A percentile compares a stretch with the other conserved stretches of the same genome.
These are phyloP conservation scores for Leptomonas pyrrhocoris DNA, from an alignment of 208 protist genomes.

Conservation along the genomic window DNA sequence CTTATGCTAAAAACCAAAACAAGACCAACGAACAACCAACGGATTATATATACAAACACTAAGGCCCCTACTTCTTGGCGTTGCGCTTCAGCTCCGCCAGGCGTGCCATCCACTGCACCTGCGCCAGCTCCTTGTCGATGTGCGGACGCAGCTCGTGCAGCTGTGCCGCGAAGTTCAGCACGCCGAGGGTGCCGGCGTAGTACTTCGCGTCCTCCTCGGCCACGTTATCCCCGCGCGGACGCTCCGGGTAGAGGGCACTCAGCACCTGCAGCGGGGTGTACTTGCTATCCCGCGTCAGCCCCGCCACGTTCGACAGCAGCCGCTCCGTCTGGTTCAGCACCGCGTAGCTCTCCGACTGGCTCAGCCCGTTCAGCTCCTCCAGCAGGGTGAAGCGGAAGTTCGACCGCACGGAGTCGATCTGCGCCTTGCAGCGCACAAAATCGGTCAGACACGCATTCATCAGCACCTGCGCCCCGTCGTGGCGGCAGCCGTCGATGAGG, in stretches of 20 bases:
- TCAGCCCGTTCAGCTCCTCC: constrained; percentile 90
- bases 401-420: constrained; percentile 77
- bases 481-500: constrained; percentile 80
- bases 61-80: constrained; percentile 15
- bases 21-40: too few species aligned
- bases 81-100: constrained; percentile 25
- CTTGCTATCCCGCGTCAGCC: constrained; percentile 53
- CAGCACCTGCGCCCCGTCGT: constrained; percentile 84
- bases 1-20: too few species aligned
- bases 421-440: constrained; percentile 83
- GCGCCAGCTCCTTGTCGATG: constrained; percentile 69
- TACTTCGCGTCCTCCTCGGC: constrained; percentile 38
- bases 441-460: constrained; percentile 88
- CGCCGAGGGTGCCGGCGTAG: constrained; percentile 60
- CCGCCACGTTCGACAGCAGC: constrained; percentile 76
- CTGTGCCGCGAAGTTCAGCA: constrained; percentile 64
- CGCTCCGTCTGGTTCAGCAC: constrained; percentile 78
- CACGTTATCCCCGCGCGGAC: constrained; percentile 22
- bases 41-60: too few species aligned
- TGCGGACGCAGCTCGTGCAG: constrained; percentile 76
- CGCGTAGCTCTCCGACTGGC: constrained; percentile 82
- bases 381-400: constrained; percentile 88
- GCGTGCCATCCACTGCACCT: constrained; percentile 33
- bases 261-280: constrained; percentile 60
- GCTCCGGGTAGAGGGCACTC: constrained; percentile 67